Evolutionary conservation across 768 basidiomycete genomes (phyloP).

Genomic region (Termitomyces sp.): DNA sequence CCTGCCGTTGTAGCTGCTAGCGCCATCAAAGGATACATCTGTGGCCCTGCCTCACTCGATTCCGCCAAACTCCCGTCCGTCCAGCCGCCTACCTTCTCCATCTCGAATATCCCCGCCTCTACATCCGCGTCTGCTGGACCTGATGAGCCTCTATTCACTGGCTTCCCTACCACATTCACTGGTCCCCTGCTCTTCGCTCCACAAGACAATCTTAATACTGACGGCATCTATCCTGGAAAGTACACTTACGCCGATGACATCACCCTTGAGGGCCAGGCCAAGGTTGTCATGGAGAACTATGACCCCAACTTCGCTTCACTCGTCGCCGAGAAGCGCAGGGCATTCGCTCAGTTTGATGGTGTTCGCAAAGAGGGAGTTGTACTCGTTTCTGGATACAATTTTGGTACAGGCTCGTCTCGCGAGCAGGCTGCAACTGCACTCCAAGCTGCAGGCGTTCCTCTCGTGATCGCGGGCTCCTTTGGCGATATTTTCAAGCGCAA

Average conservation of each 20-base stretch:
- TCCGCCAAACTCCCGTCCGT: constrained; percentile 40
- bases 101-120: constrained; percentile 26
- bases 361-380: constrained; percentile 56
- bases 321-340: constrained; percentile 45
- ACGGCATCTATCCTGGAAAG: constrained; percentile 98
- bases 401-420: constrained; percentile 96
- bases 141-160: constrained; percentile 64
- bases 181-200: constrained; percentile 90
- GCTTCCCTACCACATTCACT: constrained; percentile 78
- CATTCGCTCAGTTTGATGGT: constrained; percentile 15
- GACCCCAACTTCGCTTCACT: constrained; percentile 79
- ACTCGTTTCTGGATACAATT: constrained; percentile 93
- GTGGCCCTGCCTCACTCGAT: constrained; percentile 70
- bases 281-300: constrained; percentile 99
- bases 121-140: constrained; percentile 23
- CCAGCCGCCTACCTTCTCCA: constrained; percentile 53
- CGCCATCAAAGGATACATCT: constrained; percentile 88
- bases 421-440: constrained; percentile 99
- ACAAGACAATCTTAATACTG: constrained; percentile 97
- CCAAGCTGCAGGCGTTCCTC: constrained; percentile 85
- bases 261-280: constrained; percentile 87
- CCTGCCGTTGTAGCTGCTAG: constrained; percentile 97
- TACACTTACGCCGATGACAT: constrained; percentile 99
- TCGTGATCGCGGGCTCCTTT: constrained; percentile 96
- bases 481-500: constrained; percentile 99